phyloP scores from a whole-genome alignment of 139 green algal species.

The Picochlorum costavermella region DNA sequence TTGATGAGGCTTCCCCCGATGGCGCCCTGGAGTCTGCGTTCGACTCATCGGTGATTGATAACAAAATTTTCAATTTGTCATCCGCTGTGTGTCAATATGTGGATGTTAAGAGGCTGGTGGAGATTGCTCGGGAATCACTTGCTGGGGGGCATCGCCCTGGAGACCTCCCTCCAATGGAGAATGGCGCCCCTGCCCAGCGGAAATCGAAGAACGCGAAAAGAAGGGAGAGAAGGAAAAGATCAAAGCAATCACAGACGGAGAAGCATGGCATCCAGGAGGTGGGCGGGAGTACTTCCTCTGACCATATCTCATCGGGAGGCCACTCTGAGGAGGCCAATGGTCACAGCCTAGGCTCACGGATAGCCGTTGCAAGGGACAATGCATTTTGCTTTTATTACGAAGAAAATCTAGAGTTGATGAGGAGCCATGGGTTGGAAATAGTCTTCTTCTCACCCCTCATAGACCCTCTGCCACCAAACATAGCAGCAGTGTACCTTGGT shows the following conservation, averaged over 20 bases:
- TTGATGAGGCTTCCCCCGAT: constrained; percentile 36
- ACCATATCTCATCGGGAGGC: neutral
- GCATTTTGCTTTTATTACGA: constrained; percentile 83
- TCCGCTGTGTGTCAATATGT: constrained; percentile 41
- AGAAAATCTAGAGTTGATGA: constrained; percentile 52
- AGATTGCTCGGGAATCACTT: constrained; percentile 23
- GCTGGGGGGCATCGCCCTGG: no score
- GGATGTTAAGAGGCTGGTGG: constrained; percentile 53
- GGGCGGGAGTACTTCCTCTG: neutral
- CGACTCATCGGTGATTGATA: constrained; percentile 20
- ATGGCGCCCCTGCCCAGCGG: no score
- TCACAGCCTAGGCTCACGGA: constrained; percentile 26
- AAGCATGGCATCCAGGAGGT: neutral
- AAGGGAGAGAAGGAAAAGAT: no score
- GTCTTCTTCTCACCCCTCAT: constrained; percentile 82
- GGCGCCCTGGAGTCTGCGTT: constrained; percentile 46
- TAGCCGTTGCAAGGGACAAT: constrained; percentile 64
- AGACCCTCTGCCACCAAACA: constrained; percentile 65
- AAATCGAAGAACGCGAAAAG: no score
- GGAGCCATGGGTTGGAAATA: constrained; percentile 63
- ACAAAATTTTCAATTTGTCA: constrained; percentile 22
- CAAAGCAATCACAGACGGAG: no score
- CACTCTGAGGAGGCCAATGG: neutral
- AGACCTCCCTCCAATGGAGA: no score
- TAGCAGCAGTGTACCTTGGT: constrained; percentile 76